Conservation (phyloP, 345 rosid genomes). For the Camelina laxa region DNA sequence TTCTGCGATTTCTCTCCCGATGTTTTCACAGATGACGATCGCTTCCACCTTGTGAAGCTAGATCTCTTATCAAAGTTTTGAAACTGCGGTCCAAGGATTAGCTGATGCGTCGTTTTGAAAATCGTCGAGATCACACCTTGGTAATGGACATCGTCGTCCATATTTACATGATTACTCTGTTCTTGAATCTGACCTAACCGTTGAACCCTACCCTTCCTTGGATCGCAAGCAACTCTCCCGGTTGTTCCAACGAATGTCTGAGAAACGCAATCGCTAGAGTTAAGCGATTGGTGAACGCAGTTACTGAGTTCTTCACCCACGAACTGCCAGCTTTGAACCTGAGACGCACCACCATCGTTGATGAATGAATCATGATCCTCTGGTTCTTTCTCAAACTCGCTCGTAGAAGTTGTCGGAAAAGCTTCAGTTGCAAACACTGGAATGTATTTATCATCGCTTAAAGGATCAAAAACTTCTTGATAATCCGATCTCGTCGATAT, state of each 20-base stretch:
- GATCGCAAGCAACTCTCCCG: slow-evolving; percentile 42
- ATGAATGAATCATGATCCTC: slow-evolving; percentile 58
- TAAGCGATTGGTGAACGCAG: slow-evolving; percentile 60
- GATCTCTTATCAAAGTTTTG: slow-evolving; percentile 55
- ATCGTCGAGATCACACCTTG: slow-evolving; percentile 66
- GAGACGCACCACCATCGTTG: slow-evolving; percentile 66
- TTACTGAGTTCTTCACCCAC: slow-evolving; percentile 73
- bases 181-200: slow-evolving; percentile 43
- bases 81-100: slow-evolving; percentile 57
- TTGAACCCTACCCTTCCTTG: slow-evolving; percentile 46
- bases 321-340: slow-evolving; percentile 70
- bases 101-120: slow-evolving; percentile 64
- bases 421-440: slow-evolving; percentile 51
- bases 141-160: slow-evolving; percentile 62
- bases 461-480: slow-evolving; percentile 45
- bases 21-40: slow-evolving; percentile 39
- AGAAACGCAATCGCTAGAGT: slow-evolving; percentile 74
- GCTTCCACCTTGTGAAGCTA: slow-evolving; percentile 70
- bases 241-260: slow-evolving; percentile 63
- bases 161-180: slow-evolving; percentile 50
- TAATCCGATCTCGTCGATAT: slow-evolving; percentile 45
- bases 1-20: slow-evolving; percentile 52
- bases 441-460: slow-evolving; percentile 45
- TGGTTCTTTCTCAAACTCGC: slow-evolving; percentile 48
- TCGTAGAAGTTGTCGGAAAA: slow-evolving; percentile 52